Conservation (phyloP, 83 land plant genomes). For the Thuja plicata region DNA sequence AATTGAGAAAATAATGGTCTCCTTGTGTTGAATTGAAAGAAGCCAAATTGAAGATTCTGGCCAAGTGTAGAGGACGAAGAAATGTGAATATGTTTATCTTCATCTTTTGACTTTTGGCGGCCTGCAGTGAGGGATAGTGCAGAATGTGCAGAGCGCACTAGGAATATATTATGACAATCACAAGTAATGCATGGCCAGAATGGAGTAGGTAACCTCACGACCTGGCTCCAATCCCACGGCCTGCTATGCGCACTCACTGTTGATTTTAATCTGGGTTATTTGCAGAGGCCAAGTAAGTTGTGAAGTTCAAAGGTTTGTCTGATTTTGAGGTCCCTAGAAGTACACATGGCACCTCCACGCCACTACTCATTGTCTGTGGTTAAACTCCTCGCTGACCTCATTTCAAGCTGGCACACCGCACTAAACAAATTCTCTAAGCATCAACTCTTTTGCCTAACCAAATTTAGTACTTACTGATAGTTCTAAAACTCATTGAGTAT, state of each 20-base stretch:
- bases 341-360: not conserved
- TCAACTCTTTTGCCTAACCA: not conserved
- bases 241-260: not conserved
- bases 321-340: not conserved
- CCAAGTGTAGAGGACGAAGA: not conserved
- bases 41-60: no score
- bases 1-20: no score
- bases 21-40: no score
- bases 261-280: not conserved
- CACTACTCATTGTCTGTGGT: not conserved
- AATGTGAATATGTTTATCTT: not conserved
- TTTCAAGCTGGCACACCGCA: conserved; percentile 7
- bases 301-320: no score
- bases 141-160: conserved; percentile 14
- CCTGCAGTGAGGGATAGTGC: not conserved
- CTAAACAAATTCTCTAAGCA: not conserved
- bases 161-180: not conserved
- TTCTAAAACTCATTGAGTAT: not conserved
- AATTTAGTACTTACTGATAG: not conserved
- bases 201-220: not conserved
- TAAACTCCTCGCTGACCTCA: no score
- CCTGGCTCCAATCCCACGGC: not conserved
- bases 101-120: conserved; percentile 6
- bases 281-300: not conserved
- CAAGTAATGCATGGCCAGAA: not conserved